A percentile compares a stretch with the other conserved stretches of the same genome.
Conservation (phyloP, 1,284 basidiomycete genomes). For the Marasmius tenuissimus region DNA sequence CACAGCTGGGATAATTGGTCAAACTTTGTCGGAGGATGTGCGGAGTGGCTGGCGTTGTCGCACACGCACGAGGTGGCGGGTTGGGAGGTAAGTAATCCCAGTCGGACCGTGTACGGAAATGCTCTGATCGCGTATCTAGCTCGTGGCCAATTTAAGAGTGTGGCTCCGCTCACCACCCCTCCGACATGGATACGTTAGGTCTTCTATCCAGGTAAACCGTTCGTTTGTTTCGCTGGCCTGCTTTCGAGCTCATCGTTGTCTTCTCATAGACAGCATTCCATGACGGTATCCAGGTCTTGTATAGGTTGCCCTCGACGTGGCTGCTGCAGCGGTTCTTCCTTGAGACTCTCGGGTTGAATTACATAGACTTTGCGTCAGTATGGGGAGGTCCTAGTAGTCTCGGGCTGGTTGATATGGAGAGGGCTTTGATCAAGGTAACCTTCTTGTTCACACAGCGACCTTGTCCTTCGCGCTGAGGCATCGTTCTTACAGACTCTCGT, state of each 20-base stretch:
- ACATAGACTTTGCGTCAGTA: constrained; percentile 40
- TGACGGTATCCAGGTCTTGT: constrained; percentile 55
- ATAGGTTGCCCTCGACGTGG: constrained; percentile 51
- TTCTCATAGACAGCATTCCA: constrained; percentile 54
- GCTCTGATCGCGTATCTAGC: constrained; percentile 30
- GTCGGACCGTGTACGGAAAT: background rate
- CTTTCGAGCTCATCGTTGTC: background rate
- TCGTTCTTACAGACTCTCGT: constrained; percentile 47
- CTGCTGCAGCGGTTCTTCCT: constrained; percentile 65
- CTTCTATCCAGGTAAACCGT: constrained; percentile 50
- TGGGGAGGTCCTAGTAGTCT: constrained; percentile 39
- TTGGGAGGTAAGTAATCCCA: constrained; percentile 55
- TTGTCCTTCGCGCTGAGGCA: background rate
- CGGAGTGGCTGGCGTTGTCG: constrained; percentile 51
- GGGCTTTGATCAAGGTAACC: constrained; percentile 50
- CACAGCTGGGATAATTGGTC: constrained; percentile 55
- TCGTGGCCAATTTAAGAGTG: constrained; percentile 47
- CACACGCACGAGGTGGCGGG: constrained; percentile 43
- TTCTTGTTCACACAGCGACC: background rate
- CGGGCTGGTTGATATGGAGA: constrained; percentile 46
- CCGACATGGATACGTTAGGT: constrained; percentile 58
- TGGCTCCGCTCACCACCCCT: constrained; percentile 42
- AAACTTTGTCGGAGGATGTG: constrained; percentile 55
- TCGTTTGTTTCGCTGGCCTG: constrained; percentile 7
- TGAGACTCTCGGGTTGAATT: constrained; percentile 59